phyloP scores from a whole-genome alignment of 176 grass and related monocot genomes.

The Hyparrhenia diplandra region DNA sequence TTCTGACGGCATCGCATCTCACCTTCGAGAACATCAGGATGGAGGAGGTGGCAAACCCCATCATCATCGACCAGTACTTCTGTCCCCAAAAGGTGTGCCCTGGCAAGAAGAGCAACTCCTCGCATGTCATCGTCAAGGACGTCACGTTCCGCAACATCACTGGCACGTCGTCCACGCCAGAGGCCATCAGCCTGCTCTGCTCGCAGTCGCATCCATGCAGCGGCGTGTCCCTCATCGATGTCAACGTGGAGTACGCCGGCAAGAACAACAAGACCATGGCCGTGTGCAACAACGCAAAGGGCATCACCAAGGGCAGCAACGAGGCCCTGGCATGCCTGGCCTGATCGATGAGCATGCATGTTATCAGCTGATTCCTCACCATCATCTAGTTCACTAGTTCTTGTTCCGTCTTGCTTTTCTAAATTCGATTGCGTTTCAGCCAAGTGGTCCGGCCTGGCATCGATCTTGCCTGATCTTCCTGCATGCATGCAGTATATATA shows the following conservation, averaged over 20 bases:
- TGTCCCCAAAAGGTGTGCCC: conserved; percentile 46
- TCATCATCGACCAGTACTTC: conserved; percentile 74
- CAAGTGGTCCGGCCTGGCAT: not conserved
- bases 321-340: conserved; percentile 21
- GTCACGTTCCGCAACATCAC: conserved; percentile 58
- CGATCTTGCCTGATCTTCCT: not conserved
- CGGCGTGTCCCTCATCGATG: conserved; percentile 38
- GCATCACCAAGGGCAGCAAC: conserved; percentile 19
- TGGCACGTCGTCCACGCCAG: conserved; percentile 34
- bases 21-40: conserved; percentile 58
- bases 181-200: conserved; percentile 49
- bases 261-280: conserved; percentile 43
- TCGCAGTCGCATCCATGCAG: conserved; percentile 33
- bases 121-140: conserved; percentile 33
- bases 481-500: too few species aligned
- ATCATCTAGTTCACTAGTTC: not conserved
- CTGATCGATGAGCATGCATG: not conserved
- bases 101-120: not conserved
- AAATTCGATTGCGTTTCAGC: not conserved
- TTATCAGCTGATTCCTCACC: too few species aligned
- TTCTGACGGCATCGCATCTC: conserved; percentile 23
- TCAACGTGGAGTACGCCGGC: conserved; percentile 42
- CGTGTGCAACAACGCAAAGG: conserved; percentile 44
- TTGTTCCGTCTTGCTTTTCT: not conserved
- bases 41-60: conserved; percentile 54